Evolutionary conservation across 2,329 filamentous ascomycete genomes (phyloP).

Genomic region (Fusarium sp.): DNA sequence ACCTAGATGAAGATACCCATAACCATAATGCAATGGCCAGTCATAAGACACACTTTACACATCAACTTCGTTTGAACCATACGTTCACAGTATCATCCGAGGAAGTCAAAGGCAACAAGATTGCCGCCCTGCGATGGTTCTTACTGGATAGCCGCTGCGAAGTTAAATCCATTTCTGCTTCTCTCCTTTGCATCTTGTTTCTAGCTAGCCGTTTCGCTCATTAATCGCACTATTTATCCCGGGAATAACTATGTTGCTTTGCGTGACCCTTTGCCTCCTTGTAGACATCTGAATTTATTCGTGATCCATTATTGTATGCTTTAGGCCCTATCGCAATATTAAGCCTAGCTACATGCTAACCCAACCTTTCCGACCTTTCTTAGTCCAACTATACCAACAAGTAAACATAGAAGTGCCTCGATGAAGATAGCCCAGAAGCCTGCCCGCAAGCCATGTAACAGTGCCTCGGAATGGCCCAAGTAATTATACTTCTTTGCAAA

Average conservation of each 20-base stretch:
- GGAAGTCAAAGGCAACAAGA: too few species aligned
- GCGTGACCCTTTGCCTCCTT: too few species aligned
- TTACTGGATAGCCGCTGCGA: neutral
- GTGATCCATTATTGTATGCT: too few species aligned
- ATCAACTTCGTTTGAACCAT: too few species aligned
- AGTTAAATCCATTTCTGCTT: neutral
- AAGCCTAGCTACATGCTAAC: slow-evolving; percentile 29
- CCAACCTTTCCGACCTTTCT: slow-evolving; percentile 45
- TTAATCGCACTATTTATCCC: neutral
- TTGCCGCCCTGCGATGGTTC: too few species aligned
- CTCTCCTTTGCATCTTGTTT: neutral
- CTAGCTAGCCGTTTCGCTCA: neutral
- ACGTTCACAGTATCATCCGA: neutral
- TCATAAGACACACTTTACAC: too few species aligned
- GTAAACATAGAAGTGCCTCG: slow-evolving; percentile 54
- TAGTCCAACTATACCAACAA: slow-evolving; percentile 55
- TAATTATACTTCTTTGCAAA: slow-evolving; percentile 52
- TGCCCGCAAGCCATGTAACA: slow-evolving; percentile 62
- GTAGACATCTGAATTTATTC: too few species aligned
- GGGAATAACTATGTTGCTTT: too few species aligned
- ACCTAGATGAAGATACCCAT: too few species aligned
- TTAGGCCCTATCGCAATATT: too few species aligned
- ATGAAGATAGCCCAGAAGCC: slow-evolving; percentile 63
- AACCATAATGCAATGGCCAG: too few species aligned
- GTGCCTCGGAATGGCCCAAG: slow-evolving; percentile 44